phyloP scores from a whole-genome alignment of 1,284 basidiomycete species.

The Puccinia hordei region DNA sequence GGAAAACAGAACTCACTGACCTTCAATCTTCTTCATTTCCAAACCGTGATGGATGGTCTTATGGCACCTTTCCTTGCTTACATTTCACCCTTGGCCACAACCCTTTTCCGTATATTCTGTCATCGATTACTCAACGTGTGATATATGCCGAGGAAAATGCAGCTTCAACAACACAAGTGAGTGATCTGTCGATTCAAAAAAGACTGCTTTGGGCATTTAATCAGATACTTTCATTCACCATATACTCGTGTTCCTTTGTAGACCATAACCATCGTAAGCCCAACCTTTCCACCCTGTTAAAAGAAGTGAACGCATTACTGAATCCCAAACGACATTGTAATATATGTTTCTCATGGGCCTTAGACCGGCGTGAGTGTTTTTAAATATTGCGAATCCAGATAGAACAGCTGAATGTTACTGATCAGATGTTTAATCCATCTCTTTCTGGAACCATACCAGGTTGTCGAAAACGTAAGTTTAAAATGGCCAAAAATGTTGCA shows the following conservation, averaged over 20 bases:
- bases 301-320: neutral
- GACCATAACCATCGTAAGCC: constrained; percentile 14
- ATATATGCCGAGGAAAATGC: neutral
- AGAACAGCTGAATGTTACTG: neutral
- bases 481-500: neutral
- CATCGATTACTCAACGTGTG: neutral
- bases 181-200: neutral
- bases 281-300: neutral
- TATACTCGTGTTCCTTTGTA: neutral
- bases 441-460: neutral
- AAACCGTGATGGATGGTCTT: too few relatives aligned
- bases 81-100: too few relatives aligned
- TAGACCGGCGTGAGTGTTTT: constrained; percentile 11
- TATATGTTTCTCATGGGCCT: neutral
- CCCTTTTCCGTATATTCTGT: too few relatives aligned
- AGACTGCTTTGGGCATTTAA: neutral
- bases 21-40: neutral
- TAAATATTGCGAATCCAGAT: neutral
- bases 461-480: constrained; percentile 9
- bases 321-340: neutral
- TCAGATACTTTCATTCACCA: neutral
- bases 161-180: neutral
- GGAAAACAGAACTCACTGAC: neutral
- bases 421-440: neutral
- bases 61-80: too few relatives aligned